phyloP scores from a whole-genome alignment of 768 basidiomycete genomes.

The Crucibulum laeve region DNA sequence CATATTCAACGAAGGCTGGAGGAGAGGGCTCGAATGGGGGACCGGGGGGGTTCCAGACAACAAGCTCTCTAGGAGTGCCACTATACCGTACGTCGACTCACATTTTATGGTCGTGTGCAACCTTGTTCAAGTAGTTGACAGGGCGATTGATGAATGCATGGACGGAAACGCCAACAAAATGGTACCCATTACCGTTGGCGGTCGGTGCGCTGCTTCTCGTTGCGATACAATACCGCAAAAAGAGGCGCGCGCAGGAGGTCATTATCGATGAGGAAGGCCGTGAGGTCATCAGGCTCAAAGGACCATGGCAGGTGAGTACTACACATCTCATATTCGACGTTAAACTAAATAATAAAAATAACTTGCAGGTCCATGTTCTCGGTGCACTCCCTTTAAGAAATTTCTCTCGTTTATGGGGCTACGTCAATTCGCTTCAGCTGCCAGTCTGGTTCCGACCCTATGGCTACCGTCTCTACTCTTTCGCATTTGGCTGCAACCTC shows the following conservation, averaged over 20 bases:
- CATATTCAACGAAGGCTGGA: slow-evolving; percentile 32
- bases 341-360: not conserved
- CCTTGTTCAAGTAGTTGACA: slow-evolving; percentile 17
- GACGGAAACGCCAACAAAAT: slow-evolving; percentile 85
- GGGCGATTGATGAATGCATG: slow-evolving; percentile 72
- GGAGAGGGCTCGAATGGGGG: slow-evolving; percentile 17
- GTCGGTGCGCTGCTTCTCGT: slow-evolving; percentile 88
- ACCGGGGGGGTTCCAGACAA: slow-evolving; percentile 15
- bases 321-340: not conserved
- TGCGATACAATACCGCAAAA: slow-evolving; percentile 70
- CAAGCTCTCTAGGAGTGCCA: slow-evolving; percentile 28
- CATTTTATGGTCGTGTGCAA: slow-evolving; percentile 1
- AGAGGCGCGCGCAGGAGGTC: slow-evolving; percentile 56
- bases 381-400: slow-evolving; percentile 93
- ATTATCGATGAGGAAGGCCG: slow-evolving; percentile 80
- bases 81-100: slow-evolving; percentile 43
- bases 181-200: slow-evolving; percentile 92
- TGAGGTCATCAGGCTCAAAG: slow-evolving; percentile 75
- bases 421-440: slow-evolving; percentile 87
- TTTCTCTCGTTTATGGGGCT: slow-evolving; percentile 96
- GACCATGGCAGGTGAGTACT: slow-evolving; percentile 84
- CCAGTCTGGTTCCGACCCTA: slow-evolving; percentile 95
- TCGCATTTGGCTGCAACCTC: slow-evolving; percentile 90
- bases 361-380: slow-evolving; percentile 82
- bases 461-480: slow-evolving; percentile 82